Evolutionary conservation across 179 eudicot species (phyloP), one percentile per base, ranked within the genome.

Genomic region (Sideroxylon spinosum): DNA sequence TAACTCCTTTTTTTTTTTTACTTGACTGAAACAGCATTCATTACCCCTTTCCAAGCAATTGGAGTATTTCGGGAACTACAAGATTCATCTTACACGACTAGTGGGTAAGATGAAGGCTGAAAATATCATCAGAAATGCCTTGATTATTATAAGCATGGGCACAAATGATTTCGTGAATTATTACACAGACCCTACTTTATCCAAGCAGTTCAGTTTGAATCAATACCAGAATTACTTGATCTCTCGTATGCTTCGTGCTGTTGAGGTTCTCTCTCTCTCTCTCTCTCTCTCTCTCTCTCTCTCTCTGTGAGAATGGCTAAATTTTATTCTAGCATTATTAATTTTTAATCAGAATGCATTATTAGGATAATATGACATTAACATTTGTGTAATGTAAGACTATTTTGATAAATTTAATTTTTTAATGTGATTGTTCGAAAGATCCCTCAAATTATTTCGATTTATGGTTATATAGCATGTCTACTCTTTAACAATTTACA

Each of bases 111-210:
- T n/a, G 61, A 60, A 66, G 37, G 80, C 88, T 6, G 78, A 82
- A 50, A 76, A 82, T 9, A 72, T 81, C n/a, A 75, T 86, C 0
- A 73, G 50, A 0, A 87, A 85, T 71, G 86, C 88, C 2, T 9
- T 86, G 0, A 68, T 53, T 50, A 55, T 85, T 5, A 49, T 89
- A 1, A 89, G 90, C 78, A 76, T 85, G 81, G 88, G 91, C 48
- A 76, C 88, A 0, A 89, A 89, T 73, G 91, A 89, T 78, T 81
- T 88, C 26, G 80, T 88, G 65, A 86, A 88, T 65, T 88, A 88
- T 74, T 86, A 20, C 71, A 6, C 74, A 0, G 87, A 85, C 3
- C 85, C 84, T 6, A 73, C 61, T 61, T 89, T 89, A 7, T 25
- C 82, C 9, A 63, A 82, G 68, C 83, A 85, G 61, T 88, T 80